phyloP scores from a whole-genome alignment of 108 stramenopile genomes.

The Fistulifera solaris region DNA sequence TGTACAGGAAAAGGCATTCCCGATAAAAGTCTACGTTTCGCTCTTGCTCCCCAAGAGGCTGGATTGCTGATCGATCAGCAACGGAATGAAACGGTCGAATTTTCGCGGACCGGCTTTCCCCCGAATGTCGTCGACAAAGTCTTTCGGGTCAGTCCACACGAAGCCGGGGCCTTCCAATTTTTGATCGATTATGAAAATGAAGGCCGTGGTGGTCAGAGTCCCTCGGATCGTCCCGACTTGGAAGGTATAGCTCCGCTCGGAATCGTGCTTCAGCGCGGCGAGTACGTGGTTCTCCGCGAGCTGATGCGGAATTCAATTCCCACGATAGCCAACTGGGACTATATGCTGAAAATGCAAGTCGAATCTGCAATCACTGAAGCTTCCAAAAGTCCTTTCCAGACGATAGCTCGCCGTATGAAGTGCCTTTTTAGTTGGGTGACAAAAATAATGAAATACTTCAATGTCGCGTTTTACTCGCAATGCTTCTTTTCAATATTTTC shows the following conservation, averaged over 20 bases:
- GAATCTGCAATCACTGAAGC: neutral
- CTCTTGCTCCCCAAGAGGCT: conserved; percentile 41
- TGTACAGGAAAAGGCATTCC: conserved; percentile 4
- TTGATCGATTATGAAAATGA: conserved; percentile 34
- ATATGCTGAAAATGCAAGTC: conserved; percentile 35
- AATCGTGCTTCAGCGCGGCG: conserved; percentile 39
- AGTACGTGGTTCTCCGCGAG: conserved; percentile 40
- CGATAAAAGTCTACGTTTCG: conserved; percentile 30
- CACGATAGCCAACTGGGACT: conserved; percentile 40
- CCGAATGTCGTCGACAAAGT: conserved; percentile 25
- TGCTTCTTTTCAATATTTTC: no score
- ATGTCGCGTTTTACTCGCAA: no score
- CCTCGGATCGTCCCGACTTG: conserved; percentile 5
- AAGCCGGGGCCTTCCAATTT: conserved; percentile 37
- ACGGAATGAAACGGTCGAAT: conserved; percentile 30
- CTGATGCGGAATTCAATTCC: conserved; percentile 40
- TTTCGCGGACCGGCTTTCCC: conserved; percentile 14
- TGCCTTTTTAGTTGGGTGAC: no score
- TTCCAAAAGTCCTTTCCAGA: neutral
- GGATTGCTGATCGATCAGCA: conserved; percentile 38
- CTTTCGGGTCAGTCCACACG: conserved; percentile 36
- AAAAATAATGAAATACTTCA: no score
- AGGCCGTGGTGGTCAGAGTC: conserved; percentile 39
- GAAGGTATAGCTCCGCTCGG: conserved; percentile 22
- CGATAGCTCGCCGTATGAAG: no score